A percentile compares a stretch with the other conserved stretches of the same genome.
Conservation (phyloP, 1,284 basidiomycete genomes). For the Fomitopsis palustris region DNA sequence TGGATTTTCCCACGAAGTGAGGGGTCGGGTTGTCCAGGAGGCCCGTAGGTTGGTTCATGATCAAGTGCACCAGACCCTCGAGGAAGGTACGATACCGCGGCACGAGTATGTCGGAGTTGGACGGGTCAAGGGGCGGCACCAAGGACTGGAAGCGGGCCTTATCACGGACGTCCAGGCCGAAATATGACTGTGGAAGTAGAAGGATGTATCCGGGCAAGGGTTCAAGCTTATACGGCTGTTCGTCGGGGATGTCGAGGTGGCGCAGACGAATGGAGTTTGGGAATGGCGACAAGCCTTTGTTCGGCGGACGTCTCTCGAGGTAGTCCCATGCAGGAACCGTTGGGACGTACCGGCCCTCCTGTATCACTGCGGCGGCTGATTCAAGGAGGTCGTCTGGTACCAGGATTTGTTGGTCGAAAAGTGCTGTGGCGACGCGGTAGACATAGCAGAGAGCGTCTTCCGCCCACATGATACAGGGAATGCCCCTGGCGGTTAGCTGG, state of each 20-base stretch:
- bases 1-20: neutral
- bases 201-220: slow-evolving; percentile 2
- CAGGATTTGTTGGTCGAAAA: slow-evolving; percentile 9
- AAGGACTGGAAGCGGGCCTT: slow-evolving; percentile 2
- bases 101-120: slow-evolving; percentile 1
- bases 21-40: neutral
- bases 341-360: slow-evolving; percentile 3
- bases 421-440: neutral
- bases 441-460: slow-evolving; percentile 9
- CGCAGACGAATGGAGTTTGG: neutral
- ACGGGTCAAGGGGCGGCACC: slow-evolving; percentile 4
- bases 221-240: slow-evolving; percentile 4
- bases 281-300: neutral
- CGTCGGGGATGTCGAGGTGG: slow-evolving; percentile 8
- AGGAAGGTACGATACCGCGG: slow-evolving; percentile 8
- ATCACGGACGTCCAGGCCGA: neutral
- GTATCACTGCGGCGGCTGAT: neutral
- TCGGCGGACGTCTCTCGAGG: too few relatives aligned
- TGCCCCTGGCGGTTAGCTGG: neutral
- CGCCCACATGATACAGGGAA: slow-evolving; percentile 1
- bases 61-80: slow-evolving; percentile 6
- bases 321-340: too few relatives aligned
- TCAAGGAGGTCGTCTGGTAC: slow-evolving; percentile 5
- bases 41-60: slow-evolving; percentile 3
- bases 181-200: slow-evolving; percentile 4